Base-by-base conservation (phyloP, 139 green algal species). In the Chlorella sp. region DNA sequence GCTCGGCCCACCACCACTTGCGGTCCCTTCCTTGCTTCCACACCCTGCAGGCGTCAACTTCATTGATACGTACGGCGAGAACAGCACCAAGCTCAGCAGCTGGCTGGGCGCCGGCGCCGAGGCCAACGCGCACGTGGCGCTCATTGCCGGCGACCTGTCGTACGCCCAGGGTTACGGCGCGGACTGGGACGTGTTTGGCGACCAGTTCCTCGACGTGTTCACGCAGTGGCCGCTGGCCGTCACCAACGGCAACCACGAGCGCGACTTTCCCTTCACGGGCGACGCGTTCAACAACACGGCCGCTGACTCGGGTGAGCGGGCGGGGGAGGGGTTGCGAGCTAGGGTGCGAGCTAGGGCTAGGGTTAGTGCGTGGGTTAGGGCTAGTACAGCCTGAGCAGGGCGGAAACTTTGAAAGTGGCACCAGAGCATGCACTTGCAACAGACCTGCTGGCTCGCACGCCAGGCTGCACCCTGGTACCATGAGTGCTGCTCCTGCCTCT, bases 161-260 rank as follows among this genome's bases (percentile, higher is more conserved):
- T 73, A 73, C 49, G 73, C 66, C 1, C 30, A 72, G 72, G 74
- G 74, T 2, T 80, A 69, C 42, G 74, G 35, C 24, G 74, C 74
- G 1, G 74, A 80, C 36, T 80, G 74, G 74, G 74, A 80, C 62
- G 31, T 68, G 26, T 80, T 80, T 62, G 74, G 74, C 5, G 5
- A 71, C 30, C 68, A 75, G 74, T 80, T 75, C 67, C 60, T 76
- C 42, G 23, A 5, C n/a, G 67, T 67, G 0, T 80, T 80, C 74
- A 80, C 74, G 27, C 68, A 64, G 4, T 80, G 60, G 60, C 74
- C 74, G 1, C 24, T 80, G 32, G 49, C 49, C 5, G 74, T 80
- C 0, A 67, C 36, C 1, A 72, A 77, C 5, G 87, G 88, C 51
- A 93, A 93, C 71, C 89, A 93, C 66, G 89, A 93, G 77, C 71